Evolutionary conservation across 352 stramenopile genomes (phyloP), one percentile per base, ranked within the genome.

Genomic region (Achlya hypogyna): DNA sequence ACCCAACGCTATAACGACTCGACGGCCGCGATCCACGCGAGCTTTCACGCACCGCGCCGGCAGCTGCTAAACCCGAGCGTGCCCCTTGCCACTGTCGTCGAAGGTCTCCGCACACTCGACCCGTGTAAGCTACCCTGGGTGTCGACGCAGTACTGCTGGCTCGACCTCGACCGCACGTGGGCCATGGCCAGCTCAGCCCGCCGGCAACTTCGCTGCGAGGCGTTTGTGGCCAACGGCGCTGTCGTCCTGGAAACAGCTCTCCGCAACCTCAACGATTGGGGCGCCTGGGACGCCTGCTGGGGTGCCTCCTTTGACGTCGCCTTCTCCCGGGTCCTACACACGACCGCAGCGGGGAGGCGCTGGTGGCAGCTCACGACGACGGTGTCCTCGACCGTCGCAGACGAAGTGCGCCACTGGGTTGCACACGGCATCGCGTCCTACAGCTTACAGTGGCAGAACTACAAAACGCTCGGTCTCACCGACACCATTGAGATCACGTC

Each of bases 81-180:
- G 23, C 49, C 49, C 6, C 1, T 67, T 16, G 32, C 0, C 25
- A 67, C 25, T 6, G n/a, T 58, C 29, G 35, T 67, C 2, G 27
- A 20, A n/a, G 60, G 60, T 10, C 51, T 67, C 0, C 45, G 60
- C 20, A 14, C 0, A 1, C 40, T 67, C 27, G 42, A 67, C 45
- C 27, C 60, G 23, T 67, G 60, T 38, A 27, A 45, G 20, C n/a
- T 47, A 23, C 60, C 60, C 10, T 67, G 60, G 60, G 58, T 67
- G 18, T 59, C 51, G n/a, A 52, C 63, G 6, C 63, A 69, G 32
- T 69, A 52, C 18, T 69, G 63, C 51, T 69, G 63, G 63, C 9
- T 69, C 5, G 49, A 69, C 49, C 63, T 69, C 35, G 38, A 38
- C 4, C 35, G 47, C 25, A 69, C 29, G 51, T 69, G 47, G 49